phyloP scores from a whole-genome alignment of 352 stramenopile species.

The Pythium brassicae region DNA sequence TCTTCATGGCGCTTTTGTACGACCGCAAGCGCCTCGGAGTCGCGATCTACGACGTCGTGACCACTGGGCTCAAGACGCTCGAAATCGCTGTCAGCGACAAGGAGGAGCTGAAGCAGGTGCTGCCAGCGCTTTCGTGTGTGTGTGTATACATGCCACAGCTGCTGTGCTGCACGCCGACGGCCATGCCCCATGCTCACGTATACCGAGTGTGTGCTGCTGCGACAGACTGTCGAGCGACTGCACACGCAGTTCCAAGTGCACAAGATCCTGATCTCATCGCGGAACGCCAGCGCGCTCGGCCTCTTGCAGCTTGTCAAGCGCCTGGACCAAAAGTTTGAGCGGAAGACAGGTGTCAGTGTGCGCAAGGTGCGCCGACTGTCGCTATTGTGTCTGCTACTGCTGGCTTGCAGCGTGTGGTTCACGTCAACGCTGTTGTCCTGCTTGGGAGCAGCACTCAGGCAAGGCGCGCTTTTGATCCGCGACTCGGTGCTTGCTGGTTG shows the following conservation, averaged over 20 bases:
- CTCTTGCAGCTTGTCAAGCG: slow-evolving; percentile 69
- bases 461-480: too few species aligned
- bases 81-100: slow-evolving; percentile 37
- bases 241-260: slow-evolving; percentile 73
- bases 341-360: slow-evolving; percentile 47
- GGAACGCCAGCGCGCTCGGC: slow-evolving; percentile 58
- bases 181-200: background rate
- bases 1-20: slow-evolving; percentile 71
- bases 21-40: slow-evolving; percentile 64
- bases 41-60: slow-evolving; percentile 69
- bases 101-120: slow-evolving; percentile 47
- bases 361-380: slow-evolving; percentile 43
- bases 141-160: background rate
- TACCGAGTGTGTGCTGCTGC: background rate
- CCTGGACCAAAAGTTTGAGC: slow-evolving; percentile 40
- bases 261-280: slow-evolving; percentile 57
- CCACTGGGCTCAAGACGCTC: slow-evolving; percentile 60
- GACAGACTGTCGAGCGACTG: slow-evolving; percentile 43
- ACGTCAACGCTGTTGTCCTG: background rate
- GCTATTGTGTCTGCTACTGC: background rate
- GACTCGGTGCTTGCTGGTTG: background rate
- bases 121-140: background rate
- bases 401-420: background rate
- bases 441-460: slow-evolving; percentile 6
- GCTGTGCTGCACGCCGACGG: background rate